Base-by-base conservation (phyloP, 2,329 filamentous ascomycete species). In the Trichoderma hamatum region DNA sequence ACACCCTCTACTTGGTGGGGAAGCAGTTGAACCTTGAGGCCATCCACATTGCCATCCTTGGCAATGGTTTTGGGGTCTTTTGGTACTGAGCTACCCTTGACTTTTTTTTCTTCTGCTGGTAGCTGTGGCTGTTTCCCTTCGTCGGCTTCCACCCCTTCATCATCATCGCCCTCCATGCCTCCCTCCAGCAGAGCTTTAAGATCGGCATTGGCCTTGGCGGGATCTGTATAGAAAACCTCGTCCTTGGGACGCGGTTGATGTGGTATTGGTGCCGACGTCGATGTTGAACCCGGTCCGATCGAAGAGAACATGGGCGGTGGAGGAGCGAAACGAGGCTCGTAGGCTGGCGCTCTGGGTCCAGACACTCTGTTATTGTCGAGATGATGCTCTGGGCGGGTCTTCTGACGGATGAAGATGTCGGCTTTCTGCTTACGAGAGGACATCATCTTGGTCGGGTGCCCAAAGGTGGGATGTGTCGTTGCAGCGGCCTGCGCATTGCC, bases 1-100 rank as follows among this genome's bases (percentile, higher is more conserved):
- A 98, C 91, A 74, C 96, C 96, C 68, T 97, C 93, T 16, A 97
- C 89, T 80, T 99, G 96, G 80, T 99, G 96, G 5, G 94, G 95
- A 0, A 99, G 85, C 2, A 99, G 85, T 75, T 92, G 94, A 70
- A 98, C 93, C 68, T 90, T 92, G 70, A 99, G 86, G 0, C 95
- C 96, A 66, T 94, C 90, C 0, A 97, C 71, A 0, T 79, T 81
- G 2, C 85, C 85, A 56, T 87, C 86, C 16, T 85, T 83, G 65
- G 64, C 78, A 72, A 70, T 77, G 70, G 69, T 77, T 60, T 77
- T 70, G 5, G 72, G 73, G 9, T 79, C 68, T 24, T 68, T 14
- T 26, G 71, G n/a, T 43, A 69, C 74, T 1, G 74, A 73, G 11
- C 66, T 30, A 21, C 61, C 54, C 24, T 74, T 75, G 59, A 76